Evolutionary conservation across 2,329 filamentous ascomycete species (phyloP).

Genomic region (Blastomyces parvus): DNA sequence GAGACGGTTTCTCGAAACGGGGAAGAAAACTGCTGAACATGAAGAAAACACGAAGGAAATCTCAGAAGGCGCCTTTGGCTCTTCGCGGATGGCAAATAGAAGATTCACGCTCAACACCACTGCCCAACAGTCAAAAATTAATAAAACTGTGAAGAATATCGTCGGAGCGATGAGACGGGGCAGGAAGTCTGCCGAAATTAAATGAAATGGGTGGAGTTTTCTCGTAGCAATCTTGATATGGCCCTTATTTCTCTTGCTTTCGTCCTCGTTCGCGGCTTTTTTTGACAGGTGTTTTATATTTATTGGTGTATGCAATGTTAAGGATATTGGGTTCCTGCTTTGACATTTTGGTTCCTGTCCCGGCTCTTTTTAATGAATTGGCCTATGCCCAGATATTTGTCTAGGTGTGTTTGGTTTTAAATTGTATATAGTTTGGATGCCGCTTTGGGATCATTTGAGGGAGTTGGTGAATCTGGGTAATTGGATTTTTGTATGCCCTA

Average conservation of each 20-base stretch:
- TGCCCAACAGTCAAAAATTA: not conserved
- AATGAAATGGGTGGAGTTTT: not conserved
- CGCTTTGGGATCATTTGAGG: not conserved
- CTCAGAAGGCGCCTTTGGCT: no score
- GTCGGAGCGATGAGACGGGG: slow-evolving; percentile 1
- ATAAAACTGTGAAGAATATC: not conserved
- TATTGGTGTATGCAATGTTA: not conserved
- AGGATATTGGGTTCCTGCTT: not conserved
- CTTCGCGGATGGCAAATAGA: not conserved
- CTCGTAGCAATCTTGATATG: no score
- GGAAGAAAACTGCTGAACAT: not conserved
- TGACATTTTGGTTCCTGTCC: not conserved
- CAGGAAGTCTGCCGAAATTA: not conserved
- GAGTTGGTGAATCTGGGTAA: not conserved
- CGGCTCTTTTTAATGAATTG: not conserved
- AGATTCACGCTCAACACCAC: not conserved
- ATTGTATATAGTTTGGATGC: not conserved
- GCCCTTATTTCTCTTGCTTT: not conserved
- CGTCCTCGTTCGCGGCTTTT: not conserved
- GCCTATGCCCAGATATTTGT: not conserved
- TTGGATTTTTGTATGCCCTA: not conserved
- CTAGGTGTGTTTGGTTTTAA: not conserved
- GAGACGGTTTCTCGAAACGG: slow-evolving; percentile 12
- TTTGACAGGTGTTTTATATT: not conserved
- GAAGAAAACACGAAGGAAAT: not conserved